These are phyloP conservation scores for Fusarium sp. DNA, from an alignment of 2,329 filamentous ascomycete genomes.

Conservation along the genomic window DNA sequence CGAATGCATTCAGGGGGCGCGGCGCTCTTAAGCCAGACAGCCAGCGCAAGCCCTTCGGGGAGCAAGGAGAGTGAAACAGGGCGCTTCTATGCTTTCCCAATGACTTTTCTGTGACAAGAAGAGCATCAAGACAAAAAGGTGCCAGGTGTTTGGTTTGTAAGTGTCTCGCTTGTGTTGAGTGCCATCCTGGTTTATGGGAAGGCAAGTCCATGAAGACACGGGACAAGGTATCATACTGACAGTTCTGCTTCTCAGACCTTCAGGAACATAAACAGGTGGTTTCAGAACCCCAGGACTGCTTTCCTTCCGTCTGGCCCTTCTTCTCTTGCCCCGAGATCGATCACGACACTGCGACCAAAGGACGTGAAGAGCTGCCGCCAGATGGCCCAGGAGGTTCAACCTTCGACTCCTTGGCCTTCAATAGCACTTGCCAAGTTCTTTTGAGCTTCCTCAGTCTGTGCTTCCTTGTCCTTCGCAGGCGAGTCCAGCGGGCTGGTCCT, in stretches of 20 bases:
- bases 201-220: neutral
- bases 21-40: neutral
- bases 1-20: too few species aligned
- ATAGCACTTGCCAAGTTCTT: fast-evolving
- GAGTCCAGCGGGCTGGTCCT: too few species aligned
- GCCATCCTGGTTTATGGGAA: neutral
- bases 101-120: fast-evolving
- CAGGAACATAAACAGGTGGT: neutral
- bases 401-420: too few species aligned
- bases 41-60: neutral
- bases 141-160: neutral
- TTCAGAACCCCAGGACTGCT: neutral
- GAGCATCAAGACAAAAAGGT: neutral
- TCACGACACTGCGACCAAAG: neutral
- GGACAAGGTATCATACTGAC: neutral
- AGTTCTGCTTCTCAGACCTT: neutral
- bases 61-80: too few species aligned
- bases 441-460: fast-evolving
- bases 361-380: neutral
- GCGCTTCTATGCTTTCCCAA: neutral
- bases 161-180: neutral
- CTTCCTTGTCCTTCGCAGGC: neutral
- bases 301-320: neutral
- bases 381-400: neutral
- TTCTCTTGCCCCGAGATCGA: neutral